Base-by-base conservation (phyloP, 2,329 filamentous ascomycete genomes). In the Penicillium verrucosum region DNA sequence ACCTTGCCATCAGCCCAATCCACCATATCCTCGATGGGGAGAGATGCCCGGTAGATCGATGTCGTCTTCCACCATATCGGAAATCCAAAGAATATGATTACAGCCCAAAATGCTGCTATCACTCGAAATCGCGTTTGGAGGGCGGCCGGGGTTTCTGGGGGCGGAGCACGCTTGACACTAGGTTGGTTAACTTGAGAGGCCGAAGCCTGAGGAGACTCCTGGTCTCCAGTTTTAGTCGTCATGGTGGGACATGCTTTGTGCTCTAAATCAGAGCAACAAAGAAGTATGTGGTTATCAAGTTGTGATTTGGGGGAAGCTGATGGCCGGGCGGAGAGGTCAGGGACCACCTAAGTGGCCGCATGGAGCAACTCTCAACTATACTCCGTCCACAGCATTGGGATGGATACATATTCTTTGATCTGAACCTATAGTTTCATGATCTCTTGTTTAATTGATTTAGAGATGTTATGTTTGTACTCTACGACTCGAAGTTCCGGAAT, bases 41-140 rank as follows among this genome's bases (percentile, higher is more conserved):
- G 78, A 43, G 86, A 82, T 12, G 93, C 92, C 54, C 94, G 85
- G 73, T 96, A 92, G 54, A 97, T 96, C 0, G 89, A 89, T 4
- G 94, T 99, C 0, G 94, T 97, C 73, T 86, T 87, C 86, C 91
- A 95, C 94, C 94, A 99, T 83, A 96, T 88, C 56, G 94, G 94
- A 63, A 99, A 74, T 3, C 94, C 94, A 6, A 99, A 77, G 30
- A 88, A 82, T 7, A 96, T 72, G 7, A 96, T 90, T 37, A 97
- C 85, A 5, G 86, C 79, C 94, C 94, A 99, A 75, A 97, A 97
- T 9, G 93, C 93, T 60, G 89, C 73, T 60, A 99, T 86, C 49
- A 97, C 88, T 60, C 81, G 80, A 46, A 85, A 84, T 53, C 94
- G 87, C 56, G 88, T 84, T 69, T 83, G 84, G 50, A 88, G 79